Evolutionary conservation across 306 rosid species (phyloP).

Genomic region (Lathyrus tuberosus): DNA sequence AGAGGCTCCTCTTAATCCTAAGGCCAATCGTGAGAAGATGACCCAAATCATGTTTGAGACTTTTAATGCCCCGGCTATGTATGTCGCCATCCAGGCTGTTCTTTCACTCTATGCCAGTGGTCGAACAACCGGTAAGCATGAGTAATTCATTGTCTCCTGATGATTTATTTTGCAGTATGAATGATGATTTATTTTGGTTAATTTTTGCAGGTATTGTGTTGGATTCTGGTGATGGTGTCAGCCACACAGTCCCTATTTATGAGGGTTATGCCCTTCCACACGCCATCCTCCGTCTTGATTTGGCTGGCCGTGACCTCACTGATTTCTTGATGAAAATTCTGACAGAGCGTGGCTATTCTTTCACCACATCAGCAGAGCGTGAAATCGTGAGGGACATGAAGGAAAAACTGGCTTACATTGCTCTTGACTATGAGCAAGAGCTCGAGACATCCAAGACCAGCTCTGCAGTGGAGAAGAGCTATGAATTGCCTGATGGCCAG

Average conservation of each 20-base stretch:
- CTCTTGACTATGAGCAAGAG: constrained; percentile 65
- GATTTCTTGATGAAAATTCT: constrained; percentile 53
- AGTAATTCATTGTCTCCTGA: no score
- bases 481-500: constrained; percentile 63
- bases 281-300: constrained; percentile 56
- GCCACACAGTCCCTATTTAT: constrained; percentile 56
- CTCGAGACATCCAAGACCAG: constrained; percentile 59
- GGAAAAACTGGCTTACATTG: constrained; percentile 57
- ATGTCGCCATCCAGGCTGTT: constrained; percentile 98
- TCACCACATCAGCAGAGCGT: constrained; percentile 61
- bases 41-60: constrained; percentile 99
- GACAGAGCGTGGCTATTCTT: constrained; percentile 57
- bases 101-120: constrained; percentile 96
- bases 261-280: constrained; percentile 62
- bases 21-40: constrained; percentile 98
- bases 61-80: constrained; percentile 95
- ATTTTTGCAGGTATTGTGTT: constrained; percentile 49
- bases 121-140: constrained; percentile 83
- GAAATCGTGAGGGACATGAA: constrained; percentile 67
- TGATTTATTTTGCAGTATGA: background rate
- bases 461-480: constrained; percentile 59
- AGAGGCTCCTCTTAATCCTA: constrained; percentile 95
- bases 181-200: constrained; percentile 8
- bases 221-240: constrained; percentile 59
- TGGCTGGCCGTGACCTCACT: constrained; percentile 61